Base-by-base conservation (phyloP, 805 yeast genomes). In the Metschnikowia similis region DNA sequence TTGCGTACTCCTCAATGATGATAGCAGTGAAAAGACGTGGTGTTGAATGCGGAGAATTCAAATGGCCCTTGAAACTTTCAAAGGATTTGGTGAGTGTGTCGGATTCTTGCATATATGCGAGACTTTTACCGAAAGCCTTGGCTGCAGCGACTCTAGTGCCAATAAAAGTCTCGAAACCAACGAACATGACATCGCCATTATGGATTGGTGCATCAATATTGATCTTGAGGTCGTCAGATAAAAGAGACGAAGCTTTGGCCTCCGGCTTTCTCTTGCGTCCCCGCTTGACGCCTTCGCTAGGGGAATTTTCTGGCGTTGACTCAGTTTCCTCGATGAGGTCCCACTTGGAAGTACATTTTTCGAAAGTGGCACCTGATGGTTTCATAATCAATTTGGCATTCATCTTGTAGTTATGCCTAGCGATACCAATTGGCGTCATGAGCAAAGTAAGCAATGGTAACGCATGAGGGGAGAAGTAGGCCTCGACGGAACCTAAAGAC, bases 371-470 rank as follows among this genome's bases (percentile, higher is more conserved):
- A 1, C 94, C 95, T 10, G 96, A 86, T 0, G 97, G 96, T 55
- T 87, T 81, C 62, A 92, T 70, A 38, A 94, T 80, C 45, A 82
- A 75, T n/a, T 76, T 71, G 0, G 87, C 72, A 56, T 87, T 84
- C 96, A 94, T 89, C 32, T 82, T 80, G 66, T 89, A 94, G 58
- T 85, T 87, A 64, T 85, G 87, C 55, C 98, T 83, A 4, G 96
- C 87, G 48, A 90, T 83, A 53, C 99, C 99, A 51, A 94, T 87
- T 2, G 99, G 99, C 0, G 98, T 92, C 85, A 89, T 84, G 41
- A 89, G 62, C 40, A 94, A 71, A 13, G 83, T 79, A 47, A 86
- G 67, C 52, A 85, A 71, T 7, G 89, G 85, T 42, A 71, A 72
- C 44, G 81, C 69, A 60, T 87, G 91, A 4, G 72, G 69, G 3